phyloP scores from a whole-genome alignment of 176 grass and related monocot species.

The Cenchrus americanus region DNA sequence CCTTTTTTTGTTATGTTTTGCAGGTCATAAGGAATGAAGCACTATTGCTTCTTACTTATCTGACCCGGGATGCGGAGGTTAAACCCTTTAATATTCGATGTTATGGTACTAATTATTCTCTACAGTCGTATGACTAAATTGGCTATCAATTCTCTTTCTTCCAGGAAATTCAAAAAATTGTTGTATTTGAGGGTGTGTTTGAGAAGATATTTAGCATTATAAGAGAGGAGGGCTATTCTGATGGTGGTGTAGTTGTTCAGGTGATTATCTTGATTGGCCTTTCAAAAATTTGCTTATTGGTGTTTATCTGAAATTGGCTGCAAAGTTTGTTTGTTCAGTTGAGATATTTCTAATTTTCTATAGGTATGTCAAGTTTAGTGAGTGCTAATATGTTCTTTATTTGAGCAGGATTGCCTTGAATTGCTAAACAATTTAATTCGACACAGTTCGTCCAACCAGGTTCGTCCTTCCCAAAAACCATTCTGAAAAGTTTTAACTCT shows the following conservation, averaged over 20 bases:
- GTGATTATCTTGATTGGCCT: slow-evolving; percentile 51
- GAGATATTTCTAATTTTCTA: slow-evolving; percentile 19
- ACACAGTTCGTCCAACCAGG: slow-evolving; percentile 91
- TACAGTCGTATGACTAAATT: not conserved
- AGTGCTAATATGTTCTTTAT: slow-evolving; percentile 44
- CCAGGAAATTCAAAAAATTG: slow-evolving; percentile 99
- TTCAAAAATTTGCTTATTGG: slow-evolving; percentile 23
- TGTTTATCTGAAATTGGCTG: slow-evolving; percentile 14
- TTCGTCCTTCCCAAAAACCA: slow-evolving; percentile 31
- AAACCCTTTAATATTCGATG: slow-evolving; percentile 33
- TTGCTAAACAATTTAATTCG: slow-evolving; percentile 97
- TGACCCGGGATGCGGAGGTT: slow-evolving; percentile 96
- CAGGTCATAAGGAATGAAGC: slow-evolving; percentile 99
- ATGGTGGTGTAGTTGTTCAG: slow-evolving; percentile 99
- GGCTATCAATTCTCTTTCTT: slow-evolving; percentile 25
- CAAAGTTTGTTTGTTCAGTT: slow-evolving; percentile 6
- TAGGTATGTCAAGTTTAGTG: slow-evolving; percentile 17
- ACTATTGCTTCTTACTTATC: slow-evolving; percentile 92
- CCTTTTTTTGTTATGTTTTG: slow-evolving; percentile 39
- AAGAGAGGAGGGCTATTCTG: slow-evolving; percentile 93
- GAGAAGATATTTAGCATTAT: slow-evolving; percentile 99
- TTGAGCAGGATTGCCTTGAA: slow-evolving; percentile 90
- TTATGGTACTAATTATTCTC: not conserved
- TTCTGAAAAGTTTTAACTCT: slow-evolving; percentile 45
- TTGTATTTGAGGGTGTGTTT: slow-evolving; percentile 97